Evolutionary conservation across 2,329 filamentous ascomycete genomes (phyloP), one percentile per base, ranked within the genome.

Genomic region (Incumbomyces delicatus): DNA sequence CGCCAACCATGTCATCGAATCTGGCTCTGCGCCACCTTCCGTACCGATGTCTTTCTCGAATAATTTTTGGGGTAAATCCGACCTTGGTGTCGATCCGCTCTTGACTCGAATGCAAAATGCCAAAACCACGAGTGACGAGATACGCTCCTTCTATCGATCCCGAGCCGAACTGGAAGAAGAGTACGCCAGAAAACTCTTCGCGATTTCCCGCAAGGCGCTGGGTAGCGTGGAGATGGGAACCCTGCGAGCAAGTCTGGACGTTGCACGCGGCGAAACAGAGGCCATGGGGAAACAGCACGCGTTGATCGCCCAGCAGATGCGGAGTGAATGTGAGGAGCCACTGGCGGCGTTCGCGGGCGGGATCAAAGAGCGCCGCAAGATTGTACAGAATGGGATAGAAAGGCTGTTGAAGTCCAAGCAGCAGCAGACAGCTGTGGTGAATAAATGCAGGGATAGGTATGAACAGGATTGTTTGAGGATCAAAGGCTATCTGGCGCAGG

Each of bases 41-140:
- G 53, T 57, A 30, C 54, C 54, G 12, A 35, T 55, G 30, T 52
- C 52, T 45, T 57, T 98, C 71, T 90, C 92, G 60, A 98, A 98
- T 72, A 98, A 98, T 66, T 98, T 98, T 68, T 98, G 92, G 92
- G 92, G 92, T 54, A 96, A 94, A 74, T 90, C 96, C 65, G 92
- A 98, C 74, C 92, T 90, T 43, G 94, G 92, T 63, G 89, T 98
- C 61, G 76, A 76, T 38, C 94, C 92, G 49, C 78, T 98, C 61
- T 76, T 98, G 27, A 87, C 90, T 65, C 90, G 92, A 61, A 94
- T 98, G 87, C 83, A 87, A 62, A 83, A 82, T 66, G 87, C 92
- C 41, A 98, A 98, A 73, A 80, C 85, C 60, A 95, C 92, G 20
- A 89, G 84, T 63, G 94, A 98, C 67, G 92, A 98, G 68, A 68